Evolutionary conservation across 257 asterid species (phyloP).

Genomic region (Catharanthus roseus): DNA sequence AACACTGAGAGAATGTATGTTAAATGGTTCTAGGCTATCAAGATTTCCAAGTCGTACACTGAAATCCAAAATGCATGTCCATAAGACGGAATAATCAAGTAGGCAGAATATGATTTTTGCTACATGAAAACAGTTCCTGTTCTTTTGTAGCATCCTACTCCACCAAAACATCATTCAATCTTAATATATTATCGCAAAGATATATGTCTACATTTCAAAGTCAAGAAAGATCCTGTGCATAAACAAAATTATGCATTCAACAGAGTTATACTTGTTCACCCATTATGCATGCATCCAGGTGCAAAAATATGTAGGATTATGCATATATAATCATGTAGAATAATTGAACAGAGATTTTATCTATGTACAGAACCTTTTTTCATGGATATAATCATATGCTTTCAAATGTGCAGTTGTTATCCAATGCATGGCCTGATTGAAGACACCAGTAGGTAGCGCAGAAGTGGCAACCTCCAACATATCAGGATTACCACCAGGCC

Average conservation of each 20-base stretch:
- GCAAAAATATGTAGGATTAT: not conserved
- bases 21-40: not conserved
- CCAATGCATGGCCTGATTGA: conserved; percentile 85
- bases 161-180: not conserved
- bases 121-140: not conserved
- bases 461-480: conserved; percentile 92
- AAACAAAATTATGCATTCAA: not conserved
- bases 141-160: not conserved
- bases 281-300: not conserved
- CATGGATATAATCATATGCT: conserved; percentile 86
- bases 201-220: not conserved
- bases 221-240: not conserved
- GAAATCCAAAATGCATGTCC: not conserved
- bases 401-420: conserved; percentile 70
- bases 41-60: not conserved
- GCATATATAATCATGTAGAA: not conserved
- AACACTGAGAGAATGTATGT: too few relatives aligned
- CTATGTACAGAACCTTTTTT: conserved; percentile 47
- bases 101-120: not conserved
- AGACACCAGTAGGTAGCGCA: conserved; percentile 85
- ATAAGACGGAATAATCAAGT: not conserved
- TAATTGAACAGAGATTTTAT: not conserved
- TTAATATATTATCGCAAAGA: not conserved
- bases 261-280: not conserved
- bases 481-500: conserved; percentile 99